A percentile compares a stretch with the other conserved stretches of the same genome.
These are phyloP conservation scores for Pleurozium schreberi DNA, from an alignment of 225 moss, liverwort and hornwort genomes.

Conservation along the genomic window DNA sequence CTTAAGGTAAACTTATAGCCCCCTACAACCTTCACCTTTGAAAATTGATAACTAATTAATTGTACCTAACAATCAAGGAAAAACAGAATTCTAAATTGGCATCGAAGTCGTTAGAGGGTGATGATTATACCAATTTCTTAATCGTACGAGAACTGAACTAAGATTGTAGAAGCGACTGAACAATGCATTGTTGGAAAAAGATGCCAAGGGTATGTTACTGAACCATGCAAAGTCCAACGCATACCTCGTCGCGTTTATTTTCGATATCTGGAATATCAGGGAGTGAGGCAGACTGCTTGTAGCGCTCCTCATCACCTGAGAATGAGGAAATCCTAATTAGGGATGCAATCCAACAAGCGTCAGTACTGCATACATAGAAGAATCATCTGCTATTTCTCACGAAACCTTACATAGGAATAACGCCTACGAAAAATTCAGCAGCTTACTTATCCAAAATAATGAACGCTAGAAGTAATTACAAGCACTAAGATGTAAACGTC, in stretches of 20 bases:
- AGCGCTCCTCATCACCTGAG: conserved; percentile 65
- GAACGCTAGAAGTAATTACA: background rate
- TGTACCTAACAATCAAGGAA: background rate
- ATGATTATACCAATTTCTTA: background rate
- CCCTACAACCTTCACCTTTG: background rate
- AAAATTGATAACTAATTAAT: background rate
- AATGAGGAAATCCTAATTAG: conserved; percentile 69
- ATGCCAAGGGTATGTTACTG: background rate
- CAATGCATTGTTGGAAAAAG: background rate
- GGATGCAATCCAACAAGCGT: conserved; percentile 12
- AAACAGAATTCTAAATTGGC: background rate
- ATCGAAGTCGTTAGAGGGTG: background rate
- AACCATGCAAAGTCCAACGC: background rate
- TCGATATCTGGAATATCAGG: conserved; percentile 89
- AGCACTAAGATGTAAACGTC: background rate
- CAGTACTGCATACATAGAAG: background rate
- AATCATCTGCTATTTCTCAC: background rate
- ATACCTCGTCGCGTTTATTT: conserved; percentile 64
- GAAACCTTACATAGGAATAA: background rate
- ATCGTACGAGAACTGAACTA: background rate
- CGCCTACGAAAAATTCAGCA: background rate
- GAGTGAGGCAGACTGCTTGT: conserved; percentile 53
- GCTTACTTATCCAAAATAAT: background rate
- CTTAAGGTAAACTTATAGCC: background rate
- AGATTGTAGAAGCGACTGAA: background rate